Percentiles rank a stretch among this genome's conserved stretches.
These are phyloP conservation scores for Hebeloma cylindrosporum DNA, from an alignment of 768 basidiomycete species.

Conservation along the genomic window DNA sequence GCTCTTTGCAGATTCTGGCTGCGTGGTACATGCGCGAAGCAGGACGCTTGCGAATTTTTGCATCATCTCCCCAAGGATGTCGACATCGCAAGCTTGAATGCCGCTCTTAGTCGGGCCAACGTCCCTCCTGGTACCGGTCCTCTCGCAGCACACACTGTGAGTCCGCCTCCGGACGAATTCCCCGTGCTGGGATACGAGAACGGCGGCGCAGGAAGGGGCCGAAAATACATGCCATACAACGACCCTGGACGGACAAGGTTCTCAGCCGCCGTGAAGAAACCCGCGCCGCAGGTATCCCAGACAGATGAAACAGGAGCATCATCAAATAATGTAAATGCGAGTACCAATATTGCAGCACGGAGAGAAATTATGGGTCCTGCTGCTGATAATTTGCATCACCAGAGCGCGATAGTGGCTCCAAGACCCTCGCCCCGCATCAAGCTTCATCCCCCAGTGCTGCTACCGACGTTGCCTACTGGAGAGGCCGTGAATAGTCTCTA, in stretches of 20 bases:
- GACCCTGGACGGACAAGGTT: conserved; percentile 92
- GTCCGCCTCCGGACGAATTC: conserved; percentile 59
- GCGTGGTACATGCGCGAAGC: conserved; percentile 94
- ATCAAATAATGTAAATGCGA: conserved; percentile 19
- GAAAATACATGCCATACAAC: conserved; percentile 47
- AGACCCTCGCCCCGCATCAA: conserved; percentile 83
- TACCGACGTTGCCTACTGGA: conserved; percentile 90
- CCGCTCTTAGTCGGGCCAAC: conserved; percentile 66
- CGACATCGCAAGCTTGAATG: conserved; percentile 69
- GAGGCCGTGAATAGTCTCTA: conserved; percentile 78
- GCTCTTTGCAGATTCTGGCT: conserved; percentile 98
- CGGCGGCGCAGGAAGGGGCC: conserved; percentile 41
- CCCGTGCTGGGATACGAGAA: conserved; percentile 59
- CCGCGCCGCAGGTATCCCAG: conserved; percentile 30
- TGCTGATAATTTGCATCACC: conserved; percentile 63
- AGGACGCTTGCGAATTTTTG: conserved; percentile 94
- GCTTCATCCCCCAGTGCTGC: conserved; percentile 74
- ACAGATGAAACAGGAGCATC: conserved; percentile 24
- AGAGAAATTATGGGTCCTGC: conserved; percentile 58
- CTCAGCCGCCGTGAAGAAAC: conserved; percentile 85
- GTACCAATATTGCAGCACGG: conserved; percentile 48
- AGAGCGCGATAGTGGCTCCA: conserved; percentile 72
- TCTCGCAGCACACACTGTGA: conserved; percentile 36
- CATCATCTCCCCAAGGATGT: conserved; percentile 88
- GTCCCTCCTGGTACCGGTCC: conserved; percentile 50